Base-by-base conservation (phyloP, 768 basidiomycete species). In the Tephrocybe rancida region DNA sequence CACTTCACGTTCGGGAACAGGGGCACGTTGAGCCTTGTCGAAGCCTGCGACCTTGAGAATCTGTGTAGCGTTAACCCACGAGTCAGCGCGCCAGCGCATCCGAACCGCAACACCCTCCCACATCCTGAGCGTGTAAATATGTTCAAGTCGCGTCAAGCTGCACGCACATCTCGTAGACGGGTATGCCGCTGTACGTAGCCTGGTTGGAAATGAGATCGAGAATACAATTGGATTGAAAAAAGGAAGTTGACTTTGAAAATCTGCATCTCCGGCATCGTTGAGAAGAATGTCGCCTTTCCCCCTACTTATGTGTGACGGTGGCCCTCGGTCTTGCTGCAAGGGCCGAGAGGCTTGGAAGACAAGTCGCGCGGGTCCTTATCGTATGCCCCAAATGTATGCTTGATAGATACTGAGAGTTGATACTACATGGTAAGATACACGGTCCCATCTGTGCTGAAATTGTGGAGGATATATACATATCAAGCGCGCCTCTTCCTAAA, bases 41-140 rank as follows among this genome's bases (percentile, higher is more conserved):
- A 98, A 98, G 9, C 96, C 97, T 25, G 95, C 97, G 61, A 99
- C 96, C 71, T 99, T 99, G 65, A 99, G 84, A 59, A 99, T 97
- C 69, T 96, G 94, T 1, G 97, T 99, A 72, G 97, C 97, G 82
- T 99, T 99, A 53, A 99, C 80, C 92, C 97, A 99, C 37, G 90
- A 90, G 73, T 99, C 97, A 32, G 92, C 82, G 68, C 95, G 88
- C 64, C 97, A 83, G 44, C 96, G 86, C 97, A 99, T 99, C 57
- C n/a, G n/a, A n/a, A 98, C 94, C 49, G 97, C 96, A 66, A 98
- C 91, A 48, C 90, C 88, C 67, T 93, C 92, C 75, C 86, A 90
- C 87, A 94, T 92, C 90, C 92, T 94, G 61, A 60, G 67, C 77
- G 78, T 70, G 73, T 72, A 64, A 60, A 64, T 57, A 56, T 44